These are phyloP conservation scores for Trematosphaeria pertusa DNA, from an alignment of 2,329 filamentous ascomycete species.

Conservation along the genomic window DNA sequence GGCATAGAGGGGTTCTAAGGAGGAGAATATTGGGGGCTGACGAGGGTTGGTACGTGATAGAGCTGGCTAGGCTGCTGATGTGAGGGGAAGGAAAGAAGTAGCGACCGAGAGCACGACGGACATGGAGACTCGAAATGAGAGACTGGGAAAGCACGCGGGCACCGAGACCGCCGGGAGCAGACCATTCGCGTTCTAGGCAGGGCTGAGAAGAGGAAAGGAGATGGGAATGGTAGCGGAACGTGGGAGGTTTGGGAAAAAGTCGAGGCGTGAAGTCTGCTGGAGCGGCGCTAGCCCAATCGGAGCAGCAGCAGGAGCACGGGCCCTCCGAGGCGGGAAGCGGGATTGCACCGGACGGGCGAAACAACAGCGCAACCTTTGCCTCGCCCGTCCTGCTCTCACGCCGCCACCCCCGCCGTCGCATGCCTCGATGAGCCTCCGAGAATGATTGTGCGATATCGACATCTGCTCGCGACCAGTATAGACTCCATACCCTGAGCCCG, in stretches of 20 bases:
- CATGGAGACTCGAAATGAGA: slow-evolving; percentile 8
- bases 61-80: slow-evolving; percentile 27
- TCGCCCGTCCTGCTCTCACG: slow-evolving; percentile 16
- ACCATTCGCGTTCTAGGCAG: no score
- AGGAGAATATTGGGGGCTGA: slow-evolving; percentile 10
- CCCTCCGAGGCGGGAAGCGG: no score
- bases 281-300: slow-evolving; percentile 11
- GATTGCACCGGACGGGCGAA: no score
- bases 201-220: slow-evolving; percentile 3
- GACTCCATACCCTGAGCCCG: slow-evolving; percentile 43
- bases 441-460: slow-evolving; percentile 51
- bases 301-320: background rate
- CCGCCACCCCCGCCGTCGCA: slow-evolving; percentile 24
- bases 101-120: slow-evolving; percentile 22
- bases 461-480: slow-evolving; percentile 45
- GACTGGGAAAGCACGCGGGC: slow-evolving; percentile 12
- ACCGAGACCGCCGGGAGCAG: no score
- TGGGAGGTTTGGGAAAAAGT: slow-evolving; percentile 11
- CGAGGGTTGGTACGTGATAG: no score
- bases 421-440: slow-evolving; percentile 41
- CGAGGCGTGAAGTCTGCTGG: slow-evolving; percentile 12
- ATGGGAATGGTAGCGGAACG: slow-evolving; percentile 10
- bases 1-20: background rate
- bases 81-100: slow-evolving; percentile 24
- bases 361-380: slow-evolving; percentile 11